These are phyloP conservation scores for Yarrowia deformans DNA, from an alignment of 805 yeast genomes.

Conservation along the genomic window DNA sequence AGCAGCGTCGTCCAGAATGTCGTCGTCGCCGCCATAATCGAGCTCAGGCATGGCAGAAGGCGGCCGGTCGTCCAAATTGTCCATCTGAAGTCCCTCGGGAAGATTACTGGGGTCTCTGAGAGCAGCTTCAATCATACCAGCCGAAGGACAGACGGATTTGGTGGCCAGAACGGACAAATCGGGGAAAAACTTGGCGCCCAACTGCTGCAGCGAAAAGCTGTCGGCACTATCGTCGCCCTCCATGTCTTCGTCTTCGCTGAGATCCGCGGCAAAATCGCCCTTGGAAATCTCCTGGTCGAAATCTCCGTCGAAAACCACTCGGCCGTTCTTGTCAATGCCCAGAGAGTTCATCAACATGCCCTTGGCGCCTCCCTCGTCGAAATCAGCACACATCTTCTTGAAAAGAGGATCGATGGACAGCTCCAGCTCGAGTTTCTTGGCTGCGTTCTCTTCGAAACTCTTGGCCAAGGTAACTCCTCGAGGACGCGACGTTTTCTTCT, in stretches of 20 bases:
- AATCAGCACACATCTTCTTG: constrained; percentile 55
- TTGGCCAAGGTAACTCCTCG: constrained; percentile 49
- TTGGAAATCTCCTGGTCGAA: constrained; percentile 50
- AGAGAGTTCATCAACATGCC: constrained; percentile 59
- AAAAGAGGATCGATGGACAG: constrained; percentile 54
- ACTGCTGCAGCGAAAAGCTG: constrained; percentile 43
- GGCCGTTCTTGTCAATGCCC: constrained; percentile 59
- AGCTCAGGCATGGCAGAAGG: constrained; percentile 32
- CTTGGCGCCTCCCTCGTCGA: constrained; percentile 55
- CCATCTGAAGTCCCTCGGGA: constrained; percentile 49
- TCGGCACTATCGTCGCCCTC: constrained; percentile 39
- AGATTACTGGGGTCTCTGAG: constrained; percentile 52
- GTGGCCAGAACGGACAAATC: constrained; percentile 43
- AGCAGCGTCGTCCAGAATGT: constrained; percentile 43
- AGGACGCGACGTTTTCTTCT: constrained; percentile 42
- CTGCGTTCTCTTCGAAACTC: constrained; percentile 47
- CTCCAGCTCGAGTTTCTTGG: constrained; percentile 51
- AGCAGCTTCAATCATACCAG: constrained; percentile 64
- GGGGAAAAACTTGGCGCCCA: constrained; percentile 44
- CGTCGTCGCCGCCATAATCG: constrained; percentile 43
- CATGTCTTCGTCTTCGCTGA: constrained; percentile 46
- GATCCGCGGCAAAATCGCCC: constrained; percentile 44
- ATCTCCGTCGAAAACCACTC: constrained; percentile 73
- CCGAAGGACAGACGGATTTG: constrained; percentile 69
- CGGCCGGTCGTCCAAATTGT: constrained; percentile 9